Percentiles rank a stretch among this genome's conserved stretches.
These are phyloP conservation scores for Nicotiana sylvestris DNA, from an alignment of 257 asterid genomes.

Conservation along the genomic window DNA sequence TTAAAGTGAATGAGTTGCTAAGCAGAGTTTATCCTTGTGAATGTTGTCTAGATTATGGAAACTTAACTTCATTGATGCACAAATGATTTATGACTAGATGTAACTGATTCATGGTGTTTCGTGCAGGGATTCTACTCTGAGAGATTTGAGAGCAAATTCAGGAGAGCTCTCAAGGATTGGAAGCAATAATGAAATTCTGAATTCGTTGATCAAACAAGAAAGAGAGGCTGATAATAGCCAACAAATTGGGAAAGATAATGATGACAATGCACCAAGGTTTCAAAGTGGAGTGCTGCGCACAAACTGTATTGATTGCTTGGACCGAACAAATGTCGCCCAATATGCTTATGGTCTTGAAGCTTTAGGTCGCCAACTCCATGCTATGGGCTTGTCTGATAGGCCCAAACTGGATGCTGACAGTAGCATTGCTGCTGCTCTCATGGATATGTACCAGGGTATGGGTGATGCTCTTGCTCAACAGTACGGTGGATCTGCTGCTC, in stretches of 20 bases:
- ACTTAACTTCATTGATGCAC: background rate
- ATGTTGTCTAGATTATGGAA: background rate
- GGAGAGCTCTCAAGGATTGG: constrained; percentile 63
- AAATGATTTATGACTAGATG: background rate
- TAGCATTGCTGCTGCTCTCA: constrained; percentile 95
- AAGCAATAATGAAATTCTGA: constrained; percentile 38
- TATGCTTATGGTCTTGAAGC: constrained; percentile 98
- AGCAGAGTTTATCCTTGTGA: background rate
- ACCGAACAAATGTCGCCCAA: constrained; percentile 96
- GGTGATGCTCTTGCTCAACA: constrained; percentile 99
- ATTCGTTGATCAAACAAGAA: constrained; percentile 50
- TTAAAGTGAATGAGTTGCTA: background rate
- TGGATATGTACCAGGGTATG: constrained; percentile 99
- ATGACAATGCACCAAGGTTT: constrained; percentile 39
- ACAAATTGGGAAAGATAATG: constrained; percentile 33
- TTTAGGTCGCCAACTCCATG: constrained; percentile 91
- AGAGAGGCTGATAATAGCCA: constrained; percentile 50
- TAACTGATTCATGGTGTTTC: constrained; percentile 21
- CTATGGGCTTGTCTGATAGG: constrained; percentile 77
- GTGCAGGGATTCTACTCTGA: constrained; percentile 67
- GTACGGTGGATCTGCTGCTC: constrained; percentile 99
- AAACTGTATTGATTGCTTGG: constrained; percentile 97
- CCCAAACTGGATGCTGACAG: constrained; percentile 93
- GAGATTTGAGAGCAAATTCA: constrained; percentile 68
- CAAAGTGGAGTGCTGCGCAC: constrained; percentile 99